A percentile compares a stretch with the other conserved stretches of the same genome.
Evolutionary conservation across 169 alveolate genomes (phyloP).

Genomic region (Plasmodium sp.): DNA sequence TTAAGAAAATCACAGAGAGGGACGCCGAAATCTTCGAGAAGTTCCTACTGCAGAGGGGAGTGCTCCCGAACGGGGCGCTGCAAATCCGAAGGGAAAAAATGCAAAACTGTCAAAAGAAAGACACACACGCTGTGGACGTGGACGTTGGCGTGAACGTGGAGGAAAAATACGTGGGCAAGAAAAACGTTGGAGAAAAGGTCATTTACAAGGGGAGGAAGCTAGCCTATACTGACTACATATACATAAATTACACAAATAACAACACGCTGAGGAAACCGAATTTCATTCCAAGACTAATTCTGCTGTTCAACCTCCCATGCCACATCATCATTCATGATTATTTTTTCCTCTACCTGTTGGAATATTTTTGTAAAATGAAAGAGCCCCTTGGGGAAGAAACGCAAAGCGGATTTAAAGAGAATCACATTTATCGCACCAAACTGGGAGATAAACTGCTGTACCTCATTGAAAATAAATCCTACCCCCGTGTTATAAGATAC

Average conservation of each 20-base stretch:
- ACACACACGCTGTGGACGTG: neutral
- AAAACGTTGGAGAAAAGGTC: conserved; percentile 18
- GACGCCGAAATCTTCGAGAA: neutral
- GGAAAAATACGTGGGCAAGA: conserved; percentile 7
- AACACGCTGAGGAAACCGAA: conserved; percentile 44
- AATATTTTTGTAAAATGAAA: conserved; percentile 30
- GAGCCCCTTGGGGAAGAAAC: neutral
- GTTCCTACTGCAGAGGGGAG: conserved; percentile 23
- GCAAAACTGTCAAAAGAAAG: neutral
- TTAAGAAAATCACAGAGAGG: neutral
- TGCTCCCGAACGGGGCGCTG: neutral
- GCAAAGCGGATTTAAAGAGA: neutral
- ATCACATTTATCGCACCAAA: conserved; percentile 4
- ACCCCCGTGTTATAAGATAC: conserved; percentile 51
- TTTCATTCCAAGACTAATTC: conserved; percentile 47
- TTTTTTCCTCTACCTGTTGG: conserved; percentile 34
- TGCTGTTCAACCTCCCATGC: conserved; percentile 42
- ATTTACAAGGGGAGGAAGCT: neutral
- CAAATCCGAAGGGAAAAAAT: neutral
- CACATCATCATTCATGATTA: conserved; percentile 57
- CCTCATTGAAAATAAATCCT: conserved; percentile 19
- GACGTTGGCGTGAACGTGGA: neutral
- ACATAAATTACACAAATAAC: conserved; percentile 49
- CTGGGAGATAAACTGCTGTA: conserved; percentile 37
- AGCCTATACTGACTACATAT: conserved; percentile 38